Evolutionary conservation across 495 filamentous ascomycete species (phyloP).

Genomic region (Penicillium verhagenii): DNA sequence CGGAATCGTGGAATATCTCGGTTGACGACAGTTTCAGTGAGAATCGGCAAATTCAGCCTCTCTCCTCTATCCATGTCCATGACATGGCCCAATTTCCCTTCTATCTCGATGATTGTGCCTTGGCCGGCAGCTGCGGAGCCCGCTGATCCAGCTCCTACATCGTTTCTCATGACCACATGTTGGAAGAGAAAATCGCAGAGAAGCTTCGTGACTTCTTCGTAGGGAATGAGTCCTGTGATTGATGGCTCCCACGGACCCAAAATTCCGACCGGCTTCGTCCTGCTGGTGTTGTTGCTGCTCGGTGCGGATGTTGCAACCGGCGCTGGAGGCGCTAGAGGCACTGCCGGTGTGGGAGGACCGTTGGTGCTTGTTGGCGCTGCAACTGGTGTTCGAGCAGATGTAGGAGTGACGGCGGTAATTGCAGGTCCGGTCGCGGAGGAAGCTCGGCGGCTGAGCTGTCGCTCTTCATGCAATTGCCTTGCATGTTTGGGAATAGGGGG

Average conservation of each 20-base stretch:
- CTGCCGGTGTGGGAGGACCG: constrained; percentile 9
- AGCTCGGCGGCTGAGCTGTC: constrained; percentile 28
- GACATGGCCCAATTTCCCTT: constrained; percentile 83
- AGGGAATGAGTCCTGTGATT: constrained; percentile 62
- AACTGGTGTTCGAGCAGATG: constrained; percentile 19
- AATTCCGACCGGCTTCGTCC: constrained; percentile 24
- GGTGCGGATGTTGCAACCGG: constrained; percentile 7
- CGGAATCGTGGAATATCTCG: constrained; percentile 46
- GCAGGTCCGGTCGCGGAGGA: constrained; percentile 22
- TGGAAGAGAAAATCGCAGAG: constrained; percentile 74
- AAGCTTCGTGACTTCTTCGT: constrained; percentile 63
- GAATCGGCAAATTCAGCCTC: constrained; percentile 62
- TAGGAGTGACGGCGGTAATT: constrained; percentile 17
- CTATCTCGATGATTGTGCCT: constrained; percentile 79
- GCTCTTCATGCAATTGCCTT: constrained; percentile 21
- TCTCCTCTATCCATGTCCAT: constrained; percentile 67
- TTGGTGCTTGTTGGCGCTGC: constrained; percentile 11
- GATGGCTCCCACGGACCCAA: constrained; percentile 72
- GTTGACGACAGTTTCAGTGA: constrained; percentile 64
- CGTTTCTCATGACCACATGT: constrained; percentile 60
- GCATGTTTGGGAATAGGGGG: constrained; percentile 38
- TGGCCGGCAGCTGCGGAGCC: constrained; percentile 52
- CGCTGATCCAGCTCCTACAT: constrained; percentile 45
- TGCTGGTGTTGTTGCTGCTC: not conserved
- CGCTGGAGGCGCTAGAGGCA: constrained; percentile 2